phyloP scores from a whole-genome alignment of 768 basidiomycete genomes.

The Boletus sp. region DNA sequence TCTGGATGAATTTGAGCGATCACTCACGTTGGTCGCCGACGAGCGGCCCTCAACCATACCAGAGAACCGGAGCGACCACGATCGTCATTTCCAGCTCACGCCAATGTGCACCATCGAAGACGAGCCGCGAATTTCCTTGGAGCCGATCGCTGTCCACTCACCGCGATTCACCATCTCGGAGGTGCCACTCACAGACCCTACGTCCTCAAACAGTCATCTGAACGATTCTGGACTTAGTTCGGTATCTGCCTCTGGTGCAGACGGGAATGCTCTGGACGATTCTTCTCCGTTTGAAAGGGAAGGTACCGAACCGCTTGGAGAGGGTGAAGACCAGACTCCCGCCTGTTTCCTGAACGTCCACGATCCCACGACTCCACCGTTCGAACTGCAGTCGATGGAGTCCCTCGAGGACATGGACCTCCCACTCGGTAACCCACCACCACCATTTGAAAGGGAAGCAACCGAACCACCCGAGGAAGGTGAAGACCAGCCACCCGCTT shows the following conservation, averaged over 20 bases:
- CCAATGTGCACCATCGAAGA: neutral
- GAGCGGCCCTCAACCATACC: neutral
- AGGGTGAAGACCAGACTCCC: neutral
- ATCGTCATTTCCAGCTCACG: neutral
- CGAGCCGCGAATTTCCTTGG: neutral
- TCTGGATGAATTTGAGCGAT: constrained; percentile 8
- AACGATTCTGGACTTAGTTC: neutral
- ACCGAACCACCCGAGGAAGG: neutral
- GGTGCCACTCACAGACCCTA: neutral
- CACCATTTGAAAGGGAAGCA: neutral
- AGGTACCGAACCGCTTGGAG: neutral
- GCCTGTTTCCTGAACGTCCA: neutral
- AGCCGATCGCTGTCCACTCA: neutral
- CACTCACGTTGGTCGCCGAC: neutral
- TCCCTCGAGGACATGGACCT: neutral
- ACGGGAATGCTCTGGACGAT: neutral
- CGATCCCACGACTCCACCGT: neutral
- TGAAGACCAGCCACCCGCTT: neutral
- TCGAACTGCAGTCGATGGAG: neutral
- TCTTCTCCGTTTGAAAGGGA: neutral
- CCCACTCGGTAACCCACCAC: neutral
- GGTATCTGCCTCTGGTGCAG: neutral
- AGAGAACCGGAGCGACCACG: neutral
- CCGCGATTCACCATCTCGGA: neutral
- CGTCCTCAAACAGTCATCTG: neutral